Base-by-base conservation (phyloP, 1,284 basidiomycete species). In the Ustilago curta region DNA sequence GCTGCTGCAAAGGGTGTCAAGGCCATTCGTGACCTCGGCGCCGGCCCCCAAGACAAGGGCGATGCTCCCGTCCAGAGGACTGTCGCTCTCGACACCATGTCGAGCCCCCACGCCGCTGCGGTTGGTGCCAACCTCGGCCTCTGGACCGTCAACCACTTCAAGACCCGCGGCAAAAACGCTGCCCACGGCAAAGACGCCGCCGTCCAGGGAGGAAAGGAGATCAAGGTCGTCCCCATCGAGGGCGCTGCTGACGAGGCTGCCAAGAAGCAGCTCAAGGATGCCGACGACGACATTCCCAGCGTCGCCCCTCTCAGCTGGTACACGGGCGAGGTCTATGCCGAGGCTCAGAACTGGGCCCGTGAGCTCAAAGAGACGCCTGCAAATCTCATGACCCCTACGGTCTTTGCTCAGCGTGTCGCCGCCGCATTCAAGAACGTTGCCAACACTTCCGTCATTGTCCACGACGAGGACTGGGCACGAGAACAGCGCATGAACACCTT, bases 401-500 rank as follows among this genome's bases (percentile, higher is more conserved):
- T 87, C 37, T 95, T 95, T 84, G 88, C 88, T 31, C 89, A 94
- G 83, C 89, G 91, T 21, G 89, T 91, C 61, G 87, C 89, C 83
- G 87, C 88, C 55, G 91, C 91, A 61, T 92, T 94, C 75, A 86
- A 88, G 35, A 90, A 89, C 21, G 62, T 95, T 32, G 86, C 88
- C 8, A 91, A 93, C 77, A 90, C 92, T 8, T 87, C 91, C 76
- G 87, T 94, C 53, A 88, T 90, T 45, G 89, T 92, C 16, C 90
- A 88, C 49, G 93, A 95, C 77, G 90, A 91, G 87, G 91, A 91
- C 91, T 95, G 93, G 93, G 92, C 92, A 12, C 87, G 89, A 59
- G 88, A 91, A 84, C 91, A 92, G 86, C 90, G 90, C 64, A 95
- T 95, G 93, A 91, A 90, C 77, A 90, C 91, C 2, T 95, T 95